phyloP scores from a whole-genome alignment of 2,329 filamentous ascomycete species.

The Ilyonectria destructans region DNA sequence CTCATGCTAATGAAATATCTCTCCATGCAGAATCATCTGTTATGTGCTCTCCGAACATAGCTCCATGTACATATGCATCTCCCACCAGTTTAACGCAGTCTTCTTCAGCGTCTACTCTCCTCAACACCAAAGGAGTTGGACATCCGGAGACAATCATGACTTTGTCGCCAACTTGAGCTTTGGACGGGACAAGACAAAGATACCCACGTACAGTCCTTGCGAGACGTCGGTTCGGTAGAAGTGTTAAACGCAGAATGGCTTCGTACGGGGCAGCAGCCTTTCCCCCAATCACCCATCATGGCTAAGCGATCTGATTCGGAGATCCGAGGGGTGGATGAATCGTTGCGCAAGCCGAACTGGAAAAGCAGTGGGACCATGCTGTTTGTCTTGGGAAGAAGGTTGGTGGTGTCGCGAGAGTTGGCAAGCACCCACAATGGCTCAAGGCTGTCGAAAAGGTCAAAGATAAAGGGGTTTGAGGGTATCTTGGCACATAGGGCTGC shows the following conservation, averaged over 20 bases:
- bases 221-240: slow-evolving; percentile 38
- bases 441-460: slow-evolving; percentile 39
- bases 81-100: slow-evolving; percentile 35
- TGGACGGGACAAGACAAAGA: slow-evolving; percentile 39
- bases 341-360: slow-evolving; percentile 31
- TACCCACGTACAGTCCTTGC: slow-evolving; percentile 39
- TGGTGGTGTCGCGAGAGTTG: slow-evolving; percentile 38
- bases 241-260: slow-evolving; percentile 31
- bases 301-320: slow-evolving; percentile 26
- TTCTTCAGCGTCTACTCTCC: slow-evolving; percentile 31
- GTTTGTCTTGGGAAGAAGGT: slow-evolving; percentile 38
- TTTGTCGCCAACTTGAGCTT: slow-evolving; percentile 33
- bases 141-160: slow-evolving; percentile 42
- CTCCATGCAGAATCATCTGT: slow-evolving; percentile 31
- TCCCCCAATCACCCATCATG: slow-evolving; percentile 24
- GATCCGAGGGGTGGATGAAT: slow-evolving; percentile 26
- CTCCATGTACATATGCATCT: slow-evolving; percentile 36
- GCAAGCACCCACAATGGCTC: slow-evolving; percentile 44
- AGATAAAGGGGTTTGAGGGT: slow-evolving; percentile 26
- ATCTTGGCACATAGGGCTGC: slow-evolving; percentile 22
- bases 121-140: slow-evolving; percentile 36
- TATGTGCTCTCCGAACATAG: slow-evolving; percentile 41
- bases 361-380: slow-evolving; percentile 34
- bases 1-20: slow-evolving; percentile 31
- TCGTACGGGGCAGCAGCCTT: slow-evolving; percentile 39